These are phyloP conservation scores for Durusdinium trenchii DNA, from an alignment of 73 alveolate species.

Conservation along the genomic window DNA sequence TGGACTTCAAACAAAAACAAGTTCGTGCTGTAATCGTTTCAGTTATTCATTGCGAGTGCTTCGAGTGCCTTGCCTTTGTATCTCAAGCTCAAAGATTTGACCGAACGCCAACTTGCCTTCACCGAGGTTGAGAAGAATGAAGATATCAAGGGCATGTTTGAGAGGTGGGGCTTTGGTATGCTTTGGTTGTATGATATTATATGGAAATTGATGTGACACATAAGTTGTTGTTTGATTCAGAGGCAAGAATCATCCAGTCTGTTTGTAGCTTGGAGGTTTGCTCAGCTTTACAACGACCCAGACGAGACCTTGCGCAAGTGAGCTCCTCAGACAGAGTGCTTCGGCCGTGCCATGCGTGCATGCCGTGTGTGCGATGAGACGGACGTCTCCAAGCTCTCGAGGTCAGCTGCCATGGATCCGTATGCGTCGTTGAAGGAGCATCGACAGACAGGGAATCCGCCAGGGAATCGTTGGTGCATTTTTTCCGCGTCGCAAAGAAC, in stretches of 20 bases:
- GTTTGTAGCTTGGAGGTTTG: not conserved
- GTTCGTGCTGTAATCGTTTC: not conserved
- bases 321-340: not conserved
- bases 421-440: constrained; percentile 29
- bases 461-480: too few relatives aligned
- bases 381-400: not conserved
- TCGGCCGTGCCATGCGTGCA: not conserved
- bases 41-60: not conserved
- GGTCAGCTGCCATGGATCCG: constrained; percentile 48
- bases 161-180: constrained; percentile 24
- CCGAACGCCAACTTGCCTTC: too few relatives aligned
- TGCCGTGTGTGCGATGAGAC: not conserved
- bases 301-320: constrained; percentile 60
- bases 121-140: constrained; percentile 65
- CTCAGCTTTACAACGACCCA: constrained; percentile 69
- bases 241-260: not conserved
- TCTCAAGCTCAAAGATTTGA: too few relatives aligned
- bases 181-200: not conserved
- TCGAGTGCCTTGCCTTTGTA: not conserved
- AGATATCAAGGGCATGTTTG: constrained; percentile 47
- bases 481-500: too few relatives aligned
- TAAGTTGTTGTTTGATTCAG: not conserved
- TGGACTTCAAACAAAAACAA: not conserved
- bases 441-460: too few relatives aligned
- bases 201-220: not conserved